Base-by-base conservation (phyloP, 345 rosid species). In the Cochlearia excelsa region DNA sequence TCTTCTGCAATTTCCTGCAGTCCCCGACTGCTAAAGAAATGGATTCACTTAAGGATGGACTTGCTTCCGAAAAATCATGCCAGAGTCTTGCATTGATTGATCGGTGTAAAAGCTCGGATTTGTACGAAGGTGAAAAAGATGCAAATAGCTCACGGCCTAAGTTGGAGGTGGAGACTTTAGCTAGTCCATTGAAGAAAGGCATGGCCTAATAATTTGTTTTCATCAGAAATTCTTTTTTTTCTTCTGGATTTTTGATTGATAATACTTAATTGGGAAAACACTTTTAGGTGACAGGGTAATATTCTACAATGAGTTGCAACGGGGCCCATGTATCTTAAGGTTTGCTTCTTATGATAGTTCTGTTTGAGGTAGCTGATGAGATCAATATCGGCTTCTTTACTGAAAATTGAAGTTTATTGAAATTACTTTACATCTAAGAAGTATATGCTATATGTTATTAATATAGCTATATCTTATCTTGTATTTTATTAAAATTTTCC, bases 231-330 rank as follows among this genome's bases (percentile, higher is more conserved):
- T 59, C 6, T 54, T 46, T 51, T 54, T 66, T 7, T 45, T 33
- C 52, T 70, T 39, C 47, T 52, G 68, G 61, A 57, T 16, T 65
- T 67, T 65, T 10, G 49, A 26, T 57, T 55, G 54, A 46, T 54
- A 39, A 62, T 28, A 58, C 54, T 57, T 79, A 23, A 54, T 44
- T 54, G 44, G 57, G 63, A 59, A 71, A 66, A 66, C 46, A 65
- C 51, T 58, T 74, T 71, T 75, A 91, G 98, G 92, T 59, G 96
- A 91, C 74, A 77, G 82, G 75, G 92, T 91, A 65, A 78, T 75
- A 67, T 91, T 74, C 74, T 35, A 63, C 26, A 77, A 74, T 16
- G 23, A 16, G 23, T 16, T 16, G 23, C 23, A 16, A 16, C 23
- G 23, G 51, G 30, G 82, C 42, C 35, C 78, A 55, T 75, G 89